A percentile compares a stretch with the other conserved stretches of the same genome.
These are phyloP conservation scores for Nicotiana tabacum DNA, from an alignment of 257 asterid genomes.

Conservation along the genomic window DNA sequence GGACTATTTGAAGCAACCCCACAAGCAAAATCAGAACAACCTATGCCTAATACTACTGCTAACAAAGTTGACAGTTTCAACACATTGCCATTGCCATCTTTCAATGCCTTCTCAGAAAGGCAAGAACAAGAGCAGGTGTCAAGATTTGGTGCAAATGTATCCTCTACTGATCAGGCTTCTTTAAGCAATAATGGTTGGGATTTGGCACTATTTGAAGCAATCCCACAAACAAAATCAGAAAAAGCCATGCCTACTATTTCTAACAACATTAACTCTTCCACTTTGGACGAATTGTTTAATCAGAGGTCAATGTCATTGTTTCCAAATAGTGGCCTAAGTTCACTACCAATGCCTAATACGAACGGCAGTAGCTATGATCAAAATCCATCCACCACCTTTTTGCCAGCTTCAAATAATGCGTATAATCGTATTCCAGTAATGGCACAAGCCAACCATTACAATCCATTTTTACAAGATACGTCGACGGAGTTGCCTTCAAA, in stretches of 20 bases:
- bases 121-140: slow-evolving; percentile 9
- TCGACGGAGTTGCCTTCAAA: background rate
- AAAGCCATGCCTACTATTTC: background rate
- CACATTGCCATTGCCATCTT: background rate
- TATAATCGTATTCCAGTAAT: slow-evolving; percentile 8
- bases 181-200: slow-evolving; percentile 28
- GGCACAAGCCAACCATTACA: slow-evolving; percentile 29
- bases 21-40: background rate
- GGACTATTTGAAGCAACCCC: slow-evolving; percentile 29
- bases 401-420: background rate
- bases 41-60: background rate
- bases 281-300: slow-evolving; percentile 16
- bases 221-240: background rate
- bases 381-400: background rate
- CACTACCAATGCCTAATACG: background rate
- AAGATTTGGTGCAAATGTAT: background rate
- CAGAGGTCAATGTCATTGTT: background rate
- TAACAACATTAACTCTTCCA: background rate
- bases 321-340: background rate
- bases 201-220: slow-evolving; percentile 26
- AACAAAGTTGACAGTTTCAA: background rate
- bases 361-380: background rate
- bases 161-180: background rate
- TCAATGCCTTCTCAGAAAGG: slow-evolving; percentile 9
- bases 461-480: slow-evolving; percentile 58